These are phyloP conservation scores for Ogataea corticis DNA, from an alignment of 805 yeast genomes.

Conservation along the genomic window DNA sequence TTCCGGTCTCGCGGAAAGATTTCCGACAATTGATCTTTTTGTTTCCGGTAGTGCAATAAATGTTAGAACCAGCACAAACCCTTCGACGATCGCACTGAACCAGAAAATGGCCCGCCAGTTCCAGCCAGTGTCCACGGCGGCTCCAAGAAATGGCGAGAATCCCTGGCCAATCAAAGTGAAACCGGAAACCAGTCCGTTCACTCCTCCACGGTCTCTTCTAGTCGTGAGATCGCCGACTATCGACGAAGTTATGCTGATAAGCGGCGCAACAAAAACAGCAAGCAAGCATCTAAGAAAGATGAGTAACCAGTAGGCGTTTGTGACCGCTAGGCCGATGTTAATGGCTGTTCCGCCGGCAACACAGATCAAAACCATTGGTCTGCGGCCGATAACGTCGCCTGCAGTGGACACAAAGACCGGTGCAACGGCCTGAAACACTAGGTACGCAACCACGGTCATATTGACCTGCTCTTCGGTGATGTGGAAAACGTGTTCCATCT, in stretches of 20 bases:
- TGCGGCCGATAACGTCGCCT: constrained; percentile 71
- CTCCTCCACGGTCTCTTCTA: constrained; percentile 65
- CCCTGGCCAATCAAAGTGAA: constrained; percentile 72
- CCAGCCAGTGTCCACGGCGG: constrained; percentile 49
- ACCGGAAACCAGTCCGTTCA: constrained; percentile 66
- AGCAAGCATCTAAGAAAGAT: constrained; percentile 71
- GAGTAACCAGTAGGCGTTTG: constrained; percentile 59
- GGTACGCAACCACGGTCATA: constrained; percentile 73
- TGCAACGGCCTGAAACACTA: constrained; percentile 71
- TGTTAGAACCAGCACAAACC: constrained; percentile 38
- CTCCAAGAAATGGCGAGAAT: constrained; percentile 73
- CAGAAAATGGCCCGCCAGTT: constrained; percentile 81
- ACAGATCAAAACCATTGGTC: constrained; percentile 63
- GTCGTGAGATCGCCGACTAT: constrained; percentile 73
- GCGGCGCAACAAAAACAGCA: constrained; percentile 75
- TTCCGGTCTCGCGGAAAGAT: constrained; percentile 62
- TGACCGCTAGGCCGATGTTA: constrained; percentile 64
- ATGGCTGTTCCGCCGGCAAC: constrained; percentile 57
- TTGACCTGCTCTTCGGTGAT: constrained; percentile 61
- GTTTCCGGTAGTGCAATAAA: constrained; percentile 70
- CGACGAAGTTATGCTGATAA: constrained; percentile 69
- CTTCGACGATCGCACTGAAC: constrained; percentile 69
- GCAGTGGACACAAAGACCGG: constrained; percentile 70
- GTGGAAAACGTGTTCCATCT: constrained; percentile 53
- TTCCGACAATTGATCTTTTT: constrained; percentile 67